phyloP scores from a whole-genome alignment of 2,329 filamentous ascomycete genomes.

The Scytalidium sp. region DNA sequence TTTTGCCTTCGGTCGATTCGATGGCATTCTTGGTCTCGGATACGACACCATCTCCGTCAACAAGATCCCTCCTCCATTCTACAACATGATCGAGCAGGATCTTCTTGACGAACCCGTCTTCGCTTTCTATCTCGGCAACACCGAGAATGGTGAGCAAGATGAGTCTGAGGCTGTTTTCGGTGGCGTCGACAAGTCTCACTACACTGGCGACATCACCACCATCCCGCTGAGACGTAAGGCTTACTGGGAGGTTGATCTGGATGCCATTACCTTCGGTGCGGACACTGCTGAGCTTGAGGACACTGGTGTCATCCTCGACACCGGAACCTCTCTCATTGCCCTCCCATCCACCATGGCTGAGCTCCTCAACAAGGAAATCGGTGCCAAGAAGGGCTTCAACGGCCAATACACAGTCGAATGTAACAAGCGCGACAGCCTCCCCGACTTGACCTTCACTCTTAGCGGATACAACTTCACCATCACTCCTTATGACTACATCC shows the following conservation, averaged over 20 bases:
- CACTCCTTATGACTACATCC: conserved; percentile 84
- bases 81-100: conserved; percentile 89
- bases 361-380: conserved; percentile 95
- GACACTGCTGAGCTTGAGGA: conserved; percentile 85
- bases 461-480: conserved; percentile 93
- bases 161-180: conserved; percentile 89
- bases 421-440: conserved; percentile 74
- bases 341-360: conserved; percentile 89
- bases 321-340: conserved; percentile 95
- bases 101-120: conserved; percentile 91
- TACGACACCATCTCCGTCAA: conserved; percentile 98
- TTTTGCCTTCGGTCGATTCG: conserved; percentile 96
- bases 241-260: conserved; percentile 98
- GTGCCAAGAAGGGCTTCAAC: conserved; percentile 95
- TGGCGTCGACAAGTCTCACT: conserved; percentile 79
- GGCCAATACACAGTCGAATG: conserved; percentile 97
- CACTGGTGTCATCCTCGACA: conserved; percentile 97
- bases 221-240: conserved; percentile 97
- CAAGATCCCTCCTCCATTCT: conserved; percentile 90
- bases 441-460: conserved; percentile 88
- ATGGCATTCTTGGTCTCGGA: conserved; percentile 92
- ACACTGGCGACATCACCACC: conserved; percentile 82
- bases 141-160: conserved; percentile 61
- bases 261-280: conserved; percentile 85
- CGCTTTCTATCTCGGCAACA: conserved; percentile 88